Evolutionary conservation across 2,329 filamentous ascomycete species (phyloP), one percentile per base, ranked within the genome.

Genomic region (Alternaria consortialis): DNA sequence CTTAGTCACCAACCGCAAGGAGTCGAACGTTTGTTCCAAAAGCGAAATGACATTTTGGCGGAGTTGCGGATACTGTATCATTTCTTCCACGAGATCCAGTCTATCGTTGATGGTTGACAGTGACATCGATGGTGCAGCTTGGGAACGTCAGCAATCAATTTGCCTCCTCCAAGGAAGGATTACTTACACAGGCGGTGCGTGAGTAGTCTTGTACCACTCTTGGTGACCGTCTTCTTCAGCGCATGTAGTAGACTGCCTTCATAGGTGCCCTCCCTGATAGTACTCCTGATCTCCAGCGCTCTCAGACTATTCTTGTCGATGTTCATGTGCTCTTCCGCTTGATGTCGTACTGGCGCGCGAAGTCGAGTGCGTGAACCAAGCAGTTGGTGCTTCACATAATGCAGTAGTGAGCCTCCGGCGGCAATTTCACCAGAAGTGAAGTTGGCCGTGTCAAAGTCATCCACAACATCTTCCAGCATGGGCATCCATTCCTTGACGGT

Each of bases 271-370:
- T 98, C 94, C 50, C 91, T 87, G 52, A 97, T 88, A 0, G 95
- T 98, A 74, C 89, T 88, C 66, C 92, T 89, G 66, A 99, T 92
- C 78, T 99, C 95, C 5, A 99, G 84, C 1, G 94, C 92, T 60
- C 92, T 87, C 80, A 99, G 85, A 67, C 91, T 97, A 73, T 94
- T 97, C 74, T 91, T 94, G 80, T 99, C 95, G 67, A 99, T 96
- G 52, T 83, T 86, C 92, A 99, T 95, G 65, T 91, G 88, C 63
- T 96, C 88, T 73, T 91, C 84, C 53, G 87, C 85, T 66, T 91
- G 88, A 67, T 92, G 87, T 60, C 92, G 90, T 36, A 90, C 82
- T 2, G 95, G 95, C 44, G 92, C 89, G 75, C 96, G 93, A 40
- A 99, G 84, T 77, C 91, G 93, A 81, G 97, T 88, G 72, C 87